Conservation (phyloP, 1,139 yeast genomes). For the Saccharomyces hybrid region DNA sequence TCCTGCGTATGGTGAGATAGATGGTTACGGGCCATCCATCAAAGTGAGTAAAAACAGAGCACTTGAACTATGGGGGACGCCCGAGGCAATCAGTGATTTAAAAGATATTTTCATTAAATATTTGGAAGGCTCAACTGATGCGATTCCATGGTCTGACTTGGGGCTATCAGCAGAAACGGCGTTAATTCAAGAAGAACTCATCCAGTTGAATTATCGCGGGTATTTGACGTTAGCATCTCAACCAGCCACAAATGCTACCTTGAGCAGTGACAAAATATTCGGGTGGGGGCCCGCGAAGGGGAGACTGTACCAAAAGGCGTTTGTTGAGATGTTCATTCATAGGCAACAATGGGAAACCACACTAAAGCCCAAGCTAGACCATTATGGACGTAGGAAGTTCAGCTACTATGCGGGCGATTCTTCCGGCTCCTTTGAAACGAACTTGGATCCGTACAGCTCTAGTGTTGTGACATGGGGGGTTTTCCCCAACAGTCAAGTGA, state of each 20-base stretch:
- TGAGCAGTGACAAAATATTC: constrained; percentile 73
- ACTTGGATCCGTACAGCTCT: constrained; percentile 45
- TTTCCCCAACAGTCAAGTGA: constrained; percentile 76
- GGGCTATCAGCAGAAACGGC: constrained; percentile 86
- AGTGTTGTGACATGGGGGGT: constrained; percentile 97
- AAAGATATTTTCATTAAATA: constrained; percentile 64
- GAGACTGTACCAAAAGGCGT: constrained; percentile 84
- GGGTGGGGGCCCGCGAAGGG: constrained; percentile 98
- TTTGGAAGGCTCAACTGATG: constrained; percentile 65
- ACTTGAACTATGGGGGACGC: constrained; percentile 73
- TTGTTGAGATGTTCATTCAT: constrained; percentile 79
- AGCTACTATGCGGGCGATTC: constrained; percentile 65
- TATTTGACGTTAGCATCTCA: constrained; percentile 90
- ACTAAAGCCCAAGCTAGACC: constrained; percentile 47
- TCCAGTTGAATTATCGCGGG: constrained; percentile 66
- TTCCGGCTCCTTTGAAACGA: constrained; percentile 50
- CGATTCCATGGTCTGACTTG: constrained; percentile 87
- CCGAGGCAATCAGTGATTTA: constrained; percentile 56
- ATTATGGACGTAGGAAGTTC: constrained; percentile 33
- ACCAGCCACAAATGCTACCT: constrained; percentile 79
- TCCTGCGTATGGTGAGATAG: constrained; percentile 96
- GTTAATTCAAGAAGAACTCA: constrained; percentile 81
- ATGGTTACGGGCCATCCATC: constrained; percentile 91
- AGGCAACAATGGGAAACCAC: constrained; percentile 56
- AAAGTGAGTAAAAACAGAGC: constrained; percentile 75